phyloP scores from a whole-genome alignment of 208 protist species.

The Crithidia brevicula region DNA sequence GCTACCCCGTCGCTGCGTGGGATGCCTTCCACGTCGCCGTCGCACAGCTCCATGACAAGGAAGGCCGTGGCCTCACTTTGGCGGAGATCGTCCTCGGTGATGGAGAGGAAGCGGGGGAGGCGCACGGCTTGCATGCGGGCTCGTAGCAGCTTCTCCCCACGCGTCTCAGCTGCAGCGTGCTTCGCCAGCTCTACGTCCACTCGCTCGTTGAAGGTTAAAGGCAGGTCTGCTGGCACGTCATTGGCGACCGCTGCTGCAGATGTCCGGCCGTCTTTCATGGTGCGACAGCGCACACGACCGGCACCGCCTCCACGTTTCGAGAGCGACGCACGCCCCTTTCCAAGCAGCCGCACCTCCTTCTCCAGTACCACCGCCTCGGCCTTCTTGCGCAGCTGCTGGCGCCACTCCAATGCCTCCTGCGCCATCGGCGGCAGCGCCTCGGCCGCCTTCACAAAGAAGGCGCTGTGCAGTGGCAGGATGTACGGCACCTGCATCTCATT shows the following conservation, averaged over 20 bases:
- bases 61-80: slow-evolving; percentile 74
- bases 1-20: slow-evolving; percentile 50
- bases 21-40: slow-evolving; percentile 83
- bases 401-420: slow-evolving; percentile 46
- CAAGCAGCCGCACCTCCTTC: slow-evolving; percentile 30
- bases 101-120: slow-evolving; percentile 80
- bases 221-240: neutral
- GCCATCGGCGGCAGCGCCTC: slow-evolving; percentile 74
- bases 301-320: neutral
- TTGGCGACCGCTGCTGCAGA: neutral
- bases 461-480: slow-evolving; percentile 81
- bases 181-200: slow-evolving; percentile 26
- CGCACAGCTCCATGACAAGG: slow-evolving; percentile 85
- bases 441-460: slow-evolving; percentile 63
- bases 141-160: slow-evolving; percentile 31
- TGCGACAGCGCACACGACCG: too few species aligned
- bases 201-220: slow-evolving; percentile 32
- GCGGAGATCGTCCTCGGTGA: slow-evolving; percentile 69
- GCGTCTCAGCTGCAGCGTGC: slow-evolving; percentile 25
- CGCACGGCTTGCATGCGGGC: slow-evolving; percentile 41
- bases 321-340: slow-evolving; percentile 2
- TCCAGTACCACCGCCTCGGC: slow-evolving; percentile 43
- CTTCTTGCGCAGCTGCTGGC: slow-evolving; percentile 29
- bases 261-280: neutral
- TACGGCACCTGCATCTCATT: slow-evolving; percentile 81